Conservation (phyloP, 73 alveolate species). For the Tetrahymena borealis region DNA sequence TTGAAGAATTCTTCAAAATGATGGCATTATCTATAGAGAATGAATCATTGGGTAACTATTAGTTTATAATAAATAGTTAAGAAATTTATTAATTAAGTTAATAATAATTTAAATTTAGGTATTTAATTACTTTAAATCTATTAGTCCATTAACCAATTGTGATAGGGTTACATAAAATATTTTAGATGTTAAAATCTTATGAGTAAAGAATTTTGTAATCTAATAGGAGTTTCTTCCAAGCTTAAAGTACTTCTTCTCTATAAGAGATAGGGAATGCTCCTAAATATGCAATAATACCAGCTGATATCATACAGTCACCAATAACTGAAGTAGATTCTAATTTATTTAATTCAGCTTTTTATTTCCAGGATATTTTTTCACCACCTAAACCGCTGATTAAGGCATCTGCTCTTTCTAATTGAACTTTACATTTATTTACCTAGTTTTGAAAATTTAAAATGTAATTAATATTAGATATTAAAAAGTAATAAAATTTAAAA, state of each 20-base stretch:
- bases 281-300: constrained; percentile 98
- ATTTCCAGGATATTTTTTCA: constrained; percentile 93
- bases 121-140: constrained; percentile 18
- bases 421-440: constrained; percentile 79
- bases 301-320: constrained; percentile 97
- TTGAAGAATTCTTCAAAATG: constrained; percentile 89
- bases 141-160: constrained; percentile 64
- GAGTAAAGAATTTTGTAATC: constrained; percentile 5
- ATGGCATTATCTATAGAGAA: constrained; percentile 99
- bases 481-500: not conserved
- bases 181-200: constrained; percentile 18
- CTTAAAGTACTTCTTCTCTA: constrained; percentile 22
- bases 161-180: constrained; percentile 36
- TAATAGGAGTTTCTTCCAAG: constrained; percentile 7
- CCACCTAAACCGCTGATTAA: constrained; percentile 93
- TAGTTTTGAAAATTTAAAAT: not conserved
- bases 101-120: not conserved
- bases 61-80: too few species aligned
- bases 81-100: not conserved
- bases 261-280: constrained; percentile 87
- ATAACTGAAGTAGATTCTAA: constrained; percentile 75
- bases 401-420: constrained; percentile 93
- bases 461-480: too few species aligned
- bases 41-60: constrained; percentile 23
- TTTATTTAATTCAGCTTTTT: constrained; percentile 41